Conservation (phyloP, 2,329 filamentous ascomycete genomes). For the Penicillium sp. region DNA sequence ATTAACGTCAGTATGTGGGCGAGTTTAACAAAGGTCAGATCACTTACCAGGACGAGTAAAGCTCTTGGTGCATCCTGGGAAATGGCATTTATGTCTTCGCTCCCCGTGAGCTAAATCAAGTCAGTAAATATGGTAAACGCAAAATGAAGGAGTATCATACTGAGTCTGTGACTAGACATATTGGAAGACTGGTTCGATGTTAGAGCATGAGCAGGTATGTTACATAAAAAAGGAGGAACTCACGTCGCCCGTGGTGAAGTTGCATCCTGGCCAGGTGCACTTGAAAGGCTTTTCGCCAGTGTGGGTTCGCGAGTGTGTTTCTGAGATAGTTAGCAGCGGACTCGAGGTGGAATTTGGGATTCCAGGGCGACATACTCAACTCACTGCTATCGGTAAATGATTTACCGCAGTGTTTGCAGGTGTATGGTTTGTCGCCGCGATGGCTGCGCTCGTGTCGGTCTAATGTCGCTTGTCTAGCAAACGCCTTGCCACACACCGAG, state of each 20-base stretch:
- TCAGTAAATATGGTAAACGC: slow-evolving; percentile 10
- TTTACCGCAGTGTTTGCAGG: slow-evolving; percentile 35
- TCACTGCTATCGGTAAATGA: slow-evolving; percentile 40
- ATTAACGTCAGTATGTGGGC: not conserved
- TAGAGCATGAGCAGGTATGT: not conserved
- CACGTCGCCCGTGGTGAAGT: slow-evolving; percentile 39
- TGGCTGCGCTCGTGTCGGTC: slow-evolving; percentile 40
- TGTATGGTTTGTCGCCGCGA: slow-evolving; percentile 38
- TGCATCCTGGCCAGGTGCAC: slow-evolving; percentile 37
- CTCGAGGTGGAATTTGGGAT: not conserved
- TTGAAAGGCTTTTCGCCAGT: slow-evolving; percentile 40
- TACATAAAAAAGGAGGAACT: slow-evolving; percentile 8
- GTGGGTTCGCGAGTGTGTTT: slow-evolving; percentile 38
- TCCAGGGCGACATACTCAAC: slow-evolving; percentile 28
- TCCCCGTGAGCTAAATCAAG: slow-evolving; percentile 31
- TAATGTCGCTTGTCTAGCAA: slow-evolving; percentile 37
- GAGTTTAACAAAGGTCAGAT: too few species aligned
- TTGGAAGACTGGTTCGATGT: slow-evolving; percentile 32
- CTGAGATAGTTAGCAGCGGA: slow-evolving; percentile 22
- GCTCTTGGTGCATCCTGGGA: slow-evolving; percentile 35
- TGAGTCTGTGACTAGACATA: slow-evolving; percentile 40
- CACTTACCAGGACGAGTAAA: slow-evolving; percentile 38
- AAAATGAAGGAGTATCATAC: slow-evolving; percentile 19
- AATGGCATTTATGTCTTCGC: slow-evolving; percentile 36
- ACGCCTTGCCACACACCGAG: slow-evolving; percentile 35